A percentile compares a stretch with the other conserved stretches of the same genome.
Evolutionary conservation across 306 rosid genomes (phyloP).

Genomic region (Alnus rubra): DNA sequence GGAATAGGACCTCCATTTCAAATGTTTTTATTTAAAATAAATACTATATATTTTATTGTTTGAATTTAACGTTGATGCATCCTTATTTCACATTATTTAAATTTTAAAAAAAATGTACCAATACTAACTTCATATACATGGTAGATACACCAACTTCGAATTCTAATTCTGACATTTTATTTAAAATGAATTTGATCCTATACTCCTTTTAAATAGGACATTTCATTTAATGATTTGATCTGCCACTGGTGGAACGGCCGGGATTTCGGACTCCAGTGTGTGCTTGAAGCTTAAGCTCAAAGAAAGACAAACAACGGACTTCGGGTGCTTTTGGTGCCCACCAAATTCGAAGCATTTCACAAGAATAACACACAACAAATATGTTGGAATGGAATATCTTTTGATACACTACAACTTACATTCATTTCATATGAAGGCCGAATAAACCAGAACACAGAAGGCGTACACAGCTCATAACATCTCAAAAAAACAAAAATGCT

Average conservation of each 20-base stretch:
- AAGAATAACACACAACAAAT: neutral
- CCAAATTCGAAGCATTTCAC: neutral
- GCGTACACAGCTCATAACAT: constrained; percentile 13
- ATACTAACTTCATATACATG: no score
- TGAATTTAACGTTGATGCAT: no score
- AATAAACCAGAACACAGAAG: constrained; percentile 20
- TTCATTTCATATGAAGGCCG: constrained; percentile 28
- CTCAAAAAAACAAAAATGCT: constrained; percentile 20
- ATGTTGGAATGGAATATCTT: constrained; percentile 21
- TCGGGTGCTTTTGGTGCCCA: neutral
- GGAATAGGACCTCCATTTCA: no score
- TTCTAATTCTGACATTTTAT: no score
- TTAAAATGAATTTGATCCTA: no score
- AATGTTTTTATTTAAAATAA: no score
- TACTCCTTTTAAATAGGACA: neutral
- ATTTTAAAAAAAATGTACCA: no score
- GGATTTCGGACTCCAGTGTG: neutral
- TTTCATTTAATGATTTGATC: neutral
- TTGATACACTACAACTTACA: constrained; percentile 23
- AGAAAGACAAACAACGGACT: neutral
- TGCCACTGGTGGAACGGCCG: neutral
- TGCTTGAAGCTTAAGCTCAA: constrained; percentile 4
- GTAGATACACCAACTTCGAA: no score
- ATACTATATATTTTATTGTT: no score
- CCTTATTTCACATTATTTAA: no score